Percentiles rank a stretch among this genome's conserved stretches.
phyloP scores from a whole-genome alignment of 768 basidiomycete genomes.

The Leccinellum albellum region DNA sequence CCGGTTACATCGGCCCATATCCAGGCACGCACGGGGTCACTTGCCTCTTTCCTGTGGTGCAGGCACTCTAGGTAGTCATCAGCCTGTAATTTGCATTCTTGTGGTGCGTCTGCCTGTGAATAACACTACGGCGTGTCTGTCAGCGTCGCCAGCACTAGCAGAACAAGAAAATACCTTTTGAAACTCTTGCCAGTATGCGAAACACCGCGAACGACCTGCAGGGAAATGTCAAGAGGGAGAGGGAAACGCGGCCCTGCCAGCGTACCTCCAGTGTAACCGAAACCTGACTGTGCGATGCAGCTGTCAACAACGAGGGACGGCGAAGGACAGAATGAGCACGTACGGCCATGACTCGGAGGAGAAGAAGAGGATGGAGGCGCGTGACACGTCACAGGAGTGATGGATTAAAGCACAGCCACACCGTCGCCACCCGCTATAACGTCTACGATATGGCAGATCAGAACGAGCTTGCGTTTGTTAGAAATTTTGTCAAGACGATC shows the following conservation, averaged over 20 bases:
- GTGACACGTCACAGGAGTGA: slow-evolving; percentile 24
- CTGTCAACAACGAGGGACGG: slow-evolving; percentile 9
- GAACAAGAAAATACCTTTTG: slow-evolving; percentile 46
- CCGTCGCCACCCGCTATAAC: background rate
- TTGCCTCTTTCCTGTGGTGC: slow-evolving; percentile 84
- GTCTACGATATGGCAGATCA: slow-evolving; percentile 48
- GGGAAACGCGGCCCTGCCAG: background rate
- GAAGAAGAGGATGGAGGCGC: slow-evolving; percentile 6
- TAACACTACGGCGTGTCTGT: slow-evolving; percentile 61
- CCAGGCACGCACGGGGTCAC: slow-evolving; percentile 13
- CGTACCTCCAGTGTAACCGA: slow-evolving; percentile 58
- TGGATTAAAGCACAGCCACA: slow-evolving; percentile 20
- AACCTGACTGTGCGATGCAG: slow-evolving; percentile 50
- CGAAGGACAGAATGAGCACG: slow-evolving; percentile 4
- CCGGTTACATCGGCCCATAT: background rate
- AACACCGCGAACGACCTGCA: slow-evolving; percentile 80
- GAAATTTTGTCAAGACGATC: slow-evolving; percentile 60
- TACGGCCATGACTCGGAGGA: slow-evolving; percentile 35
- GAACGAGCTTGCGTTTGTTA: slow-evolving; percentile 59
- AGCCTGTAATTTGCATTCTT: slow-evolving; percentile 63
- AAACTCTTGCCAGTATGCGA: slow-evolving; percentile 91
- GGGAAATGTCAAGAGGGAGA: slow-evolving; percentile 3
- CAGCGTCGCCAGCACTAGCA: slow-evolving; percentile 1
- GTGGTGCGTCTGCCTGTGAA: slow-evolving; percentile 70
- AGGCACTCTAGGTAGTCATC: slow-evolving; percentile 93